Evolutionary conservation across 2,329 filamentous ascomycete genomes (phyloP), one percentile per base, ranked within the genome.

Genomic region (Clarireedia monteithiana): DNA sequence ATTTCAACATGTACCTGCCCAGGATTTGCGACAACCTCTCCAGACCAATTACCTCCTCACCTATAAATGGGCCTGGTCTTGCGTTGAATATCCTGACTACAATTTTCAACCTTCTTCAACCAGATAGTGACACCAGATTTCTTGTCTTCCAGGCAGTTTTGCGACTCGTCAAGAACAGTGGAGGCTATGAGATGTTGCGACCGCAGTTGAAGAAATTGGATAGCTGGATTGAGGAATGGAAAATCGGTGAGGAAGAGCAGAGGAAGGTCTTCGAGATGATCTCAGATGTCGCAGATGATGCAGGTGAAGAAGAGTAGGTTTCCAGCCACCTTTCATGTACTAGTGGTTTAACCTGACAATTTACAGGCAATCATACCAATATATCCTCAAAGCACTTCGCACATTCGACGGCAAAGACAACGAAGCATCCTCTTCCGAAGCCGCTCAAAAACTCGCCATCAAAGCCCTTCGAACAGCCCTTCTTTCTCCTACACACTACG

Each of bases 51-150:
- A 83, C 86, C 60, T 89, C 88, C 60, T 95, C 92, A 50, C 88
- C 91, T 53, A 78, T 86, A 65, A 91, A 96, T 75, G 90, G 91
- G 65, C 80, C 87, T 60, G 86, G 88, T 50, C 82, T 99, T 63
- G 90, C 91, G 62, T 86, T 97, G 65, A 91, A 90, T 64, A 88
- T 94, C 66, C 83, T 99, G 65, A 91, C 89, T 69, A 96, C 91
- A 66, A 84, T 99, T 69, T 99, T 97, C 85, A 99, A 99, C 81
- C 86, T 95, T 63, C 82, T 97, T 64, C 76, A 85, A 64, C 76
- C 85, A 59, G 78, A 85, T 68, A 86, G 91, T 69, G 85, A 89
- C 55, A 82, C 89, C 69, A 86, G 94, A 59, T 96, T 87, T 74
- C 88, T 96, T 70, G 90, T 99, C 58, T 89, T 99, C 68, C 80